Evolutionary conservation across 352 stramenopile genomes (phyloP).

Genomic region (Phytopythium aichiense): DNA sequence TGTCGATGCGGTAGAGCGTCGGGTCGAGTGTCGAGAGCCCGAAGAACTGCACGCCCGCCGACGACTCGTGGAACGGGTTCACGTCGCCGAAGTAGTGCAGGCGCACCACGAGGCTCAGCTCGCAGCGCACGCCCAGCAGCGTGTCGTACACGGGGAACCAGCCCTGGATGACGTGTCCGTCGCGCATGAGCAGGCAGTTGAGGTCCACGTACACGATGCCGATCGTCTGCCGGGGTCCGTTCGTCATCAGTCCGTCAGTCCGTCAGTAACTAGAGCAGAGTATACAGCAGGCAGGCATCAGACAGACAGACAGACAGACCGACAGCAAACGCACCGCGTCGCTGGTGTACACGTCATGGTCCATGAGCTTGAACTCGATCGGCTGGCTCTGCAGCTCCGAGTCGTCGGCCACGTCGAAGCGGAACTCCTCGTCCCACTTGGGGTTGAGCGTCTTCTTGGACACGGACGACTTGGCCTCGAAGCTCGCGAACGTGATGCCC

Average conservation of each 20-base stretch:
- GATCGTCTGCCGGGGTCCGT: conserved; percentile 60
- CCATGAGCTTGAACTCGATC: conserved; percentile 97
- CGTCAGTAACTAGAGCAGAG: no score
- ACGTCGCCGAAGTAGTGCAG: conserved; percentile 97
- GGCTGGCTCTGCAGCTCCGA: conserved; percentile 97
- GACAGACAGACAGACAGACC: background rate
- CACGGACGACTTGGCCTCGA: conserved; percentile 87
- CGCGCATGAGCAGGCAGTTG: conserved; percentile 96
- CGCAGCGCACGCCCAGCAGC: conserved; percentile 92
- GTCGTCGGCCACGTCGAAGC: conserved; percentile 98
- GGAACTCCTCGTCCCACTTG: conserved; percentile 98
- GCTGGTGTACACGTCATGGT: conserved; percentile 93
- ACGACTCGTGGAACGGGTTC: conserved; percentile 97
- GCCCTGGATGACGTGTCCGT: conserved; percentile 91
- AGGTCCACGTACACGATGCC: conserved; percentile 98
- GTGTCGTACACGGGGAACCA: conserved; percentile 99
- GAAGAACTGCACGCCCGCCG: conserved; percentile 97
- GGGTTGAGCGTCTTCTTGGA: conserved; percentile 94
- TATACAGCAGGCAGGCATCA: no score
- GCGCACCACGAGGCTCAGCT: conserved; percentile 94
- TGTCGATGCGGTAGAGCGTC: conserved; percentile 83
- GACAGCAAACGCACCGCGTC: conserved; percentile 51
- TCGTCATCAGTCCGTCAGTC: no score
- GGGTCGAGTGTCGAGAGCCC: conserved; percentile 93
- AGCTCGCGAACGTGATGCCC: conserved; percentile 82